Conservation (phyloP, 1,139 yeast species). For the Candida tetrigidarum region DNA sequence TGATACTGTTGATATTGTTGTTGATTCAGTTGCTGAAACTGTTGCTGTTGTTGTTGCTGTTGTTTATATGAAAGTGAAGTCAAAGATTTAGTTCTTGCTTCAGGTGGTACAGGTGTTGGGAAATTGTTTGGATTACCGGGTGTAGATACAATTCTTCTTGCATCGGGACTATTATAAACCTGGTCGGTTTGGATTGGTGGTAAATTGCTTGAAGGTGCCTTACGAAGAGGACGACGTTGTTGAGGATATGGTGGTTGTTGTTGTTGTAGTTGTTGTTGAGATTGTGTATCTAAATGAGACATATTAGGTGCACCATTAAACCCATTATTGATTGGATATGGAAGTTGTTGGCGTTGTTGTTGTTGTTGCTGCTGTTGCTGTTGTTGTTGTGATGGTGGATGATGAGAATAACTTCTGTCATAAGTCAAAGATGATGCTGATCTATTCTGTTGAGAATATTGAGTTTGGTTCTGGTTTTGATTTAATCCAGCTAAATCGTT, state of each 20-base stretch:
- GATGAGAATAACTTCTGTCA: constrained; percentile 5
- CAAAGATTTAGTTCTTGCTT: constrained; percentile 28
- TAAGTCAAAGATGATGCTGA: constrained; percentile 15
- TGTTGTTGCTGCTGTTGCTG: constrained; percentile 13
- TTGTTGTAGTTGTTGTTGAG: constrained; percentile 13
- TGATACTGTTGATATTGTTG: constrained; percentile 4
- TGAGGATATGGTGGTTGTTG: constrained; percentile 10
- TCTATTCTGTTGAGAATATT: constrained; percentile 6
- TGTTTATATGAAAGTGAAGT: constrained; percentile 25
- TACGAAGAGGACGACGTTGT: constrained; percentile 15
- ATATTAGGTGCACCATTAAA: constrained; percentile 3
- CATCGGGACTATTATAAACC: constrained; percentile 14
- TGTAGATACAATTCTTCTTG: constrained; percentile 30
- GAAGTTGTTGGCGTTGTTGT: constrained; percentile 10
- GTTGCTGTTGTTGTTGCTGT: constrained; percentile 14
- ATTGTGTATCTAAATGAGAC: constrained; percentile 16
- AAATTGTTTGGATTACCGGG: constrained; percentile 23
- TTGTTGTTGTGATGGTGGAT: constrained; percentile 13
- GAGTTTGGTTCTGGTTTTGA: constrained; percentile 13
- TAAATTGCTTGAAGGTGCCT: constrained; percentile 19
- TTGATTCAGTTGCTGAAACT: constrained; percentile 17
- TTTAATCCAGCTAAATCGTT: constrained; percentile 12
- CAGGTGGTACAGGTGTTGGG: constrained; percentile 18
- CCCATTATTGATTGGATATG: constrained; percentile 12
- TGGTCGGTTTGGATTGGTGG: constrained; percentile 26